Evolutionary conservation across 768 basidiomycete species (phyloP).

Genomic region (Pulveroboletus sp.): DNA sequence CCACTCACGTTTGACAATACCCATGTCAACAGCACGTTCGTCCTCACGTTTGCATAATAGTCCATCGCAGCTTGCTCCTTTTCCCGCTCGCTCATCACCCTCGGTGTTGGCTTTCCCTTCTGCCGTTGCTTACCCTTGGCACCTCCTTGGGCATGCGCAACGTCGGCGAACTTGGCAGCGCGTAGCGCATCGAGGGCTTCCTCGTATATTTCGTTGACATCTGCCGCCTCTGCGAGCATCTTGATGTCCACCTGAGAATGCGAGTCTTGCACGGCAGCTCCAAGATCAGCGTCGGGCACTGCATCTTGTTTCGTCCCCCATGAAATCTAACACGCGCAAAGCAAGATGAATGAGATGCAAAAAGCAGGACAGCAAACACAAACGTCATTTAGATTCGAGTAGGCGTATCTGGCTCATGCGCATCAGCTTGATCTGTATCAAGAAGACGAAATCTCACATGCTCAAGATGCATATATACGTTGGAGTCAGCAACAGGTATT

Average conservation of each 20-base stretch:
- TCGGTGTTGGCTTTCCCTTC: constrained; percentile 14
- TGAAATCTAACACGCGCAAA: constrained; percentile 54
- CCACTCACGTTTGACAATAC: constrained; percentile 74
- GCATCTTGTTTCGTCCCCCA: constrained; percentile 97
- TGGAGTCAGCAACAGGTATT: constrained; percentile 85
- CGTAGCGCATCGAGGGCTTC: constrained; percentile 77
- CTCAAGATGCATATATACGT: constrained; percentile 75
- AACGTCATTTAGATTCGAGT: constrained; percentile 83
- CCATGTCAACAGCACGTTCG: constrained; percentile 80
- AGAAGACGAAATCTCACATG: constrained; percentile 38
- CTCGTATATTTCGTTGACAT: constrained; percentile 81
- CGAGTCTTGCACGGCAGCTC: constrained; percentile 77
- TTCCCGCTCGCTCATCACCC: constrained; percentile 47
- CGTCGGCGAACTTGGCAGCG: constrained; percentile 43
- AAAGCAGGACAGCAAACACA: constrained; percentile 6
- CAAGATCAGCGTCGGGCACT: constrained; percentile 71
- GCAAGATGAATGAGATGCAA: constrained; percentile 7
- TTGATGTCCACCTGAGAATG: constrained; percentile 86
- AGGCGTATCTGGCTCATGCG: constrained; percentile 63
- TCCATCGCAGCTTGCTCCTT: constrained; percentile 75
- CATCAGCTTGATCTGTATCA: constrained; percentile 17
- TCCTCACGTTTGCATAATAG: constrained; percentile 86
- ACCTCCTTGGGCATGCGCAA: not conserved
- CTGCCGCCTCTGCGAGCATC: constrained; percentile 76
- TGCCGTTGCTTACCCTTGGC: constrained; percentile 9